These are phyloP conservation scores for Ciborinia camelliae DNA, from an alignment of 2,329 filamentous ascomycete genomes.

Conservation along the genomic window DNA sequence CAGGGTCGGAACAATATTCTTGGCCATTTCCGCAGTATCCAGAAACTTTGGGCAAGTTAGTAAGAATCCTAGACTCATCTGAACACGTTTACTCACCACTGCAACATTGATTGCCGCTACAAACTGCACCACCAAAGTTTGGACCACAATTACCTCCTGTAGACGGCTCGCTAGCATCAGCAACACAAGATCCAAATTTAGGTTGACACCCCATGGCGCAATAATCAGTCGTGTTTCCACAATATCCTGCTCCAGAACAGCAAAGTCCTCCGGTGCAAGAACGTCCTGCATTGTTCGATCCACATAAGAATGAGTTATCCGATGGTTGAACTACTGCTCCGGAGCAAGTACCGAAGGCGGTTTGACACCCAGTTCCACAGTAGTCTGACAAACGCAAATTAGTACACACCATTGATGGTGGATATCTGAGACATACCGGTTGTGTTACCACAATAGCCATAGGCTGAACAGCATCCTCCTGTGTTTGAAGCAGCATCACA, in stretches of 20 bases:
- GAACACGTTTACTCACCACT: constrained; percentile 9
- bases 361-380: constrained; percentile 31
- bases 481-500: constrained; percentile 27
- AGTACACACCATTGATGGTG: neutral
- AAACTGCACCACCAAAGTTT: constrained; percentile 20
- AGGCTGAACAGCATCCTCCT: constrained; percentile 36
- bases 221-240: constrained; percentile 19
- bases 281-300: constrained; percentile 9
- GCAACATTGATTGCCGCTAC: constrained; percentile 24
- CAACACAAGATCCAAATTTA: constrained; percentile 18
- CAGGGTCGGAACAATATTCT: constrained; percentile 28
- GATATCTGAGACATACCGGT: constrained; percentile 13
- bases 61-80: neutral
- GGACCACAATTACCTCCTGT: constrained; percentile 19
- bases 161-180: neutral
- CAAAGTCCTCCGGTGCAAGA: constrained; percentile 13
- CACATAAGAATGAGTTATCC: constrained; percentile 2
- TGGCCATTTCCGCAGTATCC: constrained; percentile 22
- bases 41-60: constrained; percentile 7
- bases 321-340: constrained; percentile 16
- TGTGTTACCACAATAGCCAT: constrained; percentile 26
- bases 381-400: constrained; percentile 23
- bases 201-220: constrained; percentile 27
- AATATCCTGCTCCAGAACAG: constrained; percentile 17
- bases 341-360: constrained; percentile 17